Conservation (phyloP, 257 asterid species). For the Solanum boliviense region DNA sequence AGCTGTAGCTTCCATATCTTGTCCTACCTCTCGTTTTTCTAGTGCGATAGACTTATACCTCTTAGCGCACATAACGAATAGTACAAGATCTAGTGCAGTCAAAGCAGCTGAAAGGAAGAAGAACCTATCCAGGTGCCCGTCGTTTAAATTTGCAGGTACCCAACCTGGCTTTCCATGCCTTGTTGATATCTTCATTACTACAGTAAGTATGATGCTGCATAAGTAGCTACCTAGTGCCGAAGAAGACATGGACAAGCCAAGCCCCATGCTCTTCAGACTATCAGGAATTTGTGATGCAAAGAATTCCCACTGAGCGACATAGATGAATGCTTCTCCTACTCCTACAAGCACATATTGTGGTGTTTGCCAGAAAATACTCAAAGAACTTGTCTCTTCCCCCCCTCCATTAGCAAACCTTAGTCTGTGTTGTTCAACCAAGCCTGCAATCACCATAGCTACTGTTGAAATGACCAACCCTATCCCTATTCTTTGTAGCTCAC, state of each 20-base stretch:
- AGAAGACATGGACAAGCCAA: slow-evolving; percentile 72
- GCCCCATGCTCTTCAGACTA: slow-evolving; percentile 63
- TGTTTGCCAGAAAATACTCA: slow-evolving; percentile 68
- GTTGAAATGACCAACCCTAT: slow-evolving; percentile 58
- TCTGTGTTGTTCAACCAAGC: slow-evolving; percentile 54
- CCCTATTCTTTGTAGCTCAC: slow-evolving; percentile 64
- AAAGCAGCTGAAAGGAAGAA: slow-evolving; percentile 67
- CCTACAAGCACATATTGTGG: slow-evolving; percentile 86
- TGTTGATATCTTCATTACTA: slow-evolving; percentile 58
- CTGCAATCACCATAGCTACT: slow-evolving; percentile 52
- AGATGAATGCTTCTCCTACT: slow-evolving; percentile 67
- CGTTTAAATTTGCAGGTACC: slow-evolving; percentile 60
- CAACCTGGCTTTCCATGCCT: slow-evolving; percentile 64
- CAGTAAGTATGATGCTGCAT: slow-evolving; percentile 41
- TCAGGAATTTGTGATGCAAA: slow-evolving; percentile 58
- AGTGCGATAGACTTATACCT: slow-evolving; percentile 41
- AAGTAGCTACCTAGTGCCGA: slow-evolving; percentile 73
- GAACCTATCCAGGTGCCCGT: slow-evolving; percentile 77
- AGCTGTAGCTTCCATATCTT: neutral
- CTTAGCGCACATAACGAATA: slow-evolving; percentile 54
- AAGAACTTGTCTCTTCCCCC: slow-evolving; percentile 40
- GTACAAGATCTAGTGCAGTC: slow-evolving; percentile 43
- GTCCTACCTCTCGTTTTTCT: slow-evolving; percentile 35
- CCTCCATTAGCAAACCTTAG: slow-evolving; percentile 23
- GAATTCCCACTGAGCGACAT: slow-evolving; percentile 80